phyloP scores from a whole-genome alignment of 2,329 filamentous ascomycete genomes.

The Xylaria arbuscula region DNA sequence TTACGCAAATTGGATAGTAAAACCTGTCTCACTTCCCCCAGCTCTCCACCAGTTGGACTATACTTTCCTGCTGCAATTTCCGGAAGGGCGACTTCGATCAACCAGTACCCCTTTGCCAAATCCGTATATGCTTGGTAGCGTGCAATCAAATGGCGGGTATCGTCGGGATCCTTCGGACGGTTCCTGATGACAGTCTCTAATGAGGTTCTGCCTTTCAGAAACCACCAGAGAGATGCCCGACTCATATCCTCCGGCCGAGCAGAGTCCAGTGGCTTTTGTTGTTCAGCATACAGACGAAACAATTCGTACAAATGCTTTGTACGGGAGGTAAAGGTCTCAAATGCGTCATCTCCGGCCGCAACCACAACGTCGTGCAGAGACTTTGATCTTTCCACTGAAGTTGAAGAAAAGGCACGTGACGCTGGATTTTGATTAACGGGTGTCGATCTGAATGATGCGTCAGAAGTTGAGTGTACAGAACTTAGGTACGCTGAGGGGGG shows the following conservation, averaged over 20 bases:
- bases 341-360: conserved; percentile 71
- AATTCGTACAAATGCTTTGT: conserved; percentile 79
- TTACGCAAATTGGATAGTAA: conserved; percentile 76
- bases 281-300: conserved; percentile 82
- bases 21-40: conserved; percentile 64
- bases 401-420: conserved; percentile 37
- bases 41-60: conserved; percentile 57
- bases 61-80: conserved; percentile 60
- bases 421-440: conserved; percentile 45
- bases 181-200: conserved; percentile 79
- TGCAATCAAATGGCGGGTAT: conserved; percentile 65
- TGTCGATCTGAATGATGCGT: conserved; percentile 46
- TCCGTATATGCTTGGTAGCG: conserved; percentile 85
- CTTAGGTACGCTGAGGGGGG: conserved; percentile 45
- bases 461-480: conserved; percentile 46
- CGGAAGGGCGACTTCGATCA: conserved; percentile 67
- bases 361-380: conserved; percentile 55
- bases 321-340: conserved; percentile 75
- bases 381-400: conserved; percentile 45
- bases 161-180: conserved; percentile 65
- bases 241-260: conserved; percentile 75
- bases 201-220: conserved; percentile 80
- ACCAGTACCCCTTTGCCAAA: conserved; percentile 87
- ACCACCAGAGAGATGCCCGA: conserved; percentile 87
- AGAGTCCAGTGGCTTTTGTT: conserved; percentile 72